A percentile compares a stretch with the other conserved stretches of the same genome.
Conservation (phyloP, 2,329 filamentous ascomycete genomes). For the Aureobasidium sp. region DNA sequence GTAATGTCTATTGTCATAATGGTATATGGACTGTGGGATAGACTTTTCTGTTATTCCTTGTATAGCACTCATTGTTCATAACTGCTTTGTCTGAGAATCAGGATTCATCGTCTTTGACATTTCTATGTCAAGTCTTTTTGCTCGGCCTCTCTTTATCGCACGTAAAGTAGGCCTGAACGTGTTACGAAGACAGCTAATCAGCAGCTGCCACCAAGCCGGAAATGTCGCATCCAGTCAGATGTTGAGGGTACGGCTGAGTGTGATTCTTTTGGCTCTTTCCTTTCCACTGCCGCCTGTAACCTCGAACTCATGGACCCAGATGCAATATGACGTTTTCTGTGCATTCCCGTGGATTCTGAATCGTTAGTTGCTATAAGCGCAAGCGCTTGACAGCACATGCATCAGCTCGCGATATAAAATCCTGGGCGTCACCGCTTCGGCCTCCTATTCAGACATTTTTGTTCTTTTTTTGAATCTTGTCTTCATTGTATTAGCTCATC, state of each 20-base stretch:
- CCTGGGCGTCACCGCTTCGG: not conserved
- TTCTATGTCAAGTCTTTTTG: not conserved
- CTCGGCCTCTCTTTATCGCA: not conserved
- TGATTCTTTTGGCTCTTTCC: not conserved
- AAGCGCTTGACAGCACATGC: slow-evolving; percentile 6
- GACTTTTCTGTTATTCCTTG: not conserved
- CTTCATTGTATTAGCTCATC: not conserved
- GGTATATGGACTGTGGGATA: not conserved
- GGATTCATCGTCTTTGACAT: not conserved
- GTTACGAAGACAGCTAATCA: not conserved
- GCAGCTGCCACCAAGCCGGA: not conserved
- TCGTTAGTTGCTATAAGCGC: not conserved
- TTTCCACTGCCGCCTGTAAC: not conserved
- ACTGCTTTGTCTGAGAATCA: not conserved
- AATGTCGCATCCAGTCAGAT: not conserved
- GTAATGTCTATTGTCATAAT: not conserved
- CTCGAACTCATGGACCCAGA: not conserved
- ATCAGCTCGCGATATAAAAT: not conserved
- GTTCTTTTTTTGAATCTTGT: not conserved
- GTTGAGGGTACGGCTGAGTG: not conserved
- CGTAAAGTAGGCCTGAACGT: not conserved
- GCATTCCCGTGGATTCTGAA: not conserved
- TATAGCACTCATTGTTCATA: not conserved
- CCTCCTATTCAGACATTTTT: not conserved
- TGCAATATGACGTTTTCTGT: not conserved